Evolutionary conservation across 495 filamentous ascomycete species (phyloP).

Genomic region (Xylaria curta): DNA sequence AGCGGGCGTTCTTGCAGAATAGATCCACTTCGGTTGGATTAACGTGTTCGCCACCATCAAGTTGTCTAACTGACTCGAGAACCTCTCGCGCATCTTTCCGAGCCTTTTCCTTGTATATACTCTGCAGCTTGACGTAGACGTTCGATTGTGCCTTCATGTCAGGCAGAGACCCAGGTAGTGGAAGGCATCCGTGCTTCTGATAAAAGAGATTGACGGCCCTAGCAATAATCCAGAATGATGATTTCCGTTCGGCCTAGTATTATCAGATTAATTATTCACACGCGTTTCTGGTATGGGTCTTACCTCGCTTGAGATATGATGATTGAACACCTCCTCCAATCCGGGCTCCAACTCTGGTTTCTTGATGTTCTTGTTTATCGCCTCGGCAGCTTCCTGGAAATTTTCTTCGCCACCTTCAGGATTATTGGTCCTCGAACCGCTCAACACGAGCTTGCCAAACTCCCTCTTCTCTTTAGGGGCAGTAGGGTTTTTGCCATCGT

Average conservation of each 20-base stretch:
- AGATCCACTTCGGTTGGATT: conserved; percentile 81
- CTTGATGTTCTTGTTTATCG: conserved; percentile 80
- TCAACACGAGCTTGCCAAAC: conserved; percentile 72
- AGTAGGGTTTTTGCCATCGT: conserved; percentile 70
- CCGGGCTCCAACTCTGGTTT: conserved; percentile 66
- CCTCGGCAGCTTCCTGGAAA: conserved; percentile 88
- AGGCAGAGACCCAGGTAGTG: conserved; percentile 85
- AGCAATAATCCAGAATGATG: conserved; percentile 89
- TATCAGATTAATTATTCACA: conserved; percentile 31
- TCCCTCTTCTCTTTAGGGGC: conserved; percentile 87
- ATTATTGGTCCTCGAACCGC: conserved; percentile 71
- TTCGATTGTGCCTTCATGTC: conserved; percentile 98
- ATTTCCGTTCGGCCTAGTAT: conserved; percentile 48
- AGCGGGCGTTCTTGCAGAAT: conserved; percentile 95
- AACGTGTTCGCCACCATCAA: conserved; percentile 61
- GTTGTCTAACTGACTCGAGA: conserved; percentile 65
- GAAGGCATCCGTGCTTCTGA: conserved; percentile 69
- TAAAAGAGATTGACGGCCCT: conserved; percentile 81
- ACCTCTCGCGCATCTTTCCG: conserved; percentile 82
- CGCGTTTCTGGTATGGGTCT: conserved; percentile 30
- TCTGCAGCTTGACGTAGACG: conserved; percentile 91
- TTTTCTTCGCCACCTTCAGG: conserved; percentile 95
- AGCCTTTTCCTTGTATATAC: conserved; percentile 91
- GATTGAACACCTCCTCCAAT: conserved; percentile 78
- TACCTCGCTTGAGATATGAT: conserved; percentile 57